These are phyloP conservation scores for Mycena citricolor DNA, from an alignment of 1,284 basidiomycete genomes.

Conservation along the genomic window DNA sequence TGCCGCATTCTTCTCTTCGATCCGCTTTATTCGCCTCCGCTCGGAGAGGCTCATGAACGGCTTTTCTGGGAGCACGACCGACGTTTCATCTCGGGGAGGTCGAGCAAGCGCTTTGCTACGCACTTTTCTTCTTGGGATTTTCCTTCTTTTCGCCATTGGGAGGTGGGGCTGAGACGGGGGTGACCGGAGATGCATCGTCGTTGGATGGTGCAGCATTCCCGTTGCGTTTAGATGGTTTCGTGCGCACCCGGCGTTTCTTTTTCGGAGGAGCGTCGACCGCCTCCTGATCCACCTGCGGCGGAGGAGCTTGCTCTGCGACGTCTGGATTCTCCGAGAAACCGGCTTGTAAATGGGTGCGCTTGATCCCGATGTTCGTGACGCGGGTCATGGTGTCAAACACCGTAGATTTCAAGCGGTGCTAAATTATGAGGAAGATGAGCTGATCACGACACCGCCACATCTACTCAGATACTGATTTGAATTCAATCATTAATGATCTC, in stretches of 20 bases:
- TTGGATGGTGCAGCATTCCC: slow-evolving; percentile 29
- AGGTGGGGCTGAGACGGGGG: neutral
- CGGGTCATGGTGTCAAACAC: slow-evolving; percentile 56
- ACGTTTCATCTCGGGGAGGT: slow-evolving; percentile 21
- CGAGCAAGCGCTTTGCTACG: neutral
- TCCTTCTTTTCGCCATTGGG: slow-evolving; percentile 2
- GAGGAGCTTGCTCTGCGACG: slow-evolving; percentile 1
- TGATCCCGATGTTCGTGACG: slow-evolving; percentile 67
- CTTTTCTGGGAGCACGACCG: slow-evolving; percentile 12
- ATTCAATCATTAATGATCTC: too few relatives aligned
- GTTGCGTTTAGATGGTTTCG: slow-evolving; percentile 35
- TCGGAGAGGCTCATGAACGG: slow-evolving; percentile 48
- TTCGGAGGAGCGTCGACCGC: slow-evolving; percentile 26
- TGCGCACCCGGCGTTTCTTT: slow-evolving; percentile 47
- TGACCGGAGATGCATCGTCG: neutral
- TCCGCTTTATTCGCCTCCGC: slow-evolving; percentile 65
- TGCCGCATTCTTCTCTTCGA: slow-evolving; percentile 53
- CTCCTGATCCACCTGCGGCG: neutral
- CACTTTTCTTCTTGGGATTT: slow-evolving; percentile 19
- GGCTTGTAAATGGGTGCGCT: slow-evolving; percentile 70
- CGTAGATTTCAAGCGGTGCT: too few relatives aligned
- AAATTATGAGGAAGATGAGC: too few relatives aligned
- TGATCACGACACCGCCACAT: too few relatives aligned
- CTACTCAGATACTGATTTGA: too few relatives aligned
- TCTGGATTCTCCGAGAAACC: slow-evolving; percentile 40